Percentiles rank a stretch among this genome's conserved stretches.
phyloP scores from a whole-genome alignment of 441 rosid species.

The Sinapis alba region DNA sequence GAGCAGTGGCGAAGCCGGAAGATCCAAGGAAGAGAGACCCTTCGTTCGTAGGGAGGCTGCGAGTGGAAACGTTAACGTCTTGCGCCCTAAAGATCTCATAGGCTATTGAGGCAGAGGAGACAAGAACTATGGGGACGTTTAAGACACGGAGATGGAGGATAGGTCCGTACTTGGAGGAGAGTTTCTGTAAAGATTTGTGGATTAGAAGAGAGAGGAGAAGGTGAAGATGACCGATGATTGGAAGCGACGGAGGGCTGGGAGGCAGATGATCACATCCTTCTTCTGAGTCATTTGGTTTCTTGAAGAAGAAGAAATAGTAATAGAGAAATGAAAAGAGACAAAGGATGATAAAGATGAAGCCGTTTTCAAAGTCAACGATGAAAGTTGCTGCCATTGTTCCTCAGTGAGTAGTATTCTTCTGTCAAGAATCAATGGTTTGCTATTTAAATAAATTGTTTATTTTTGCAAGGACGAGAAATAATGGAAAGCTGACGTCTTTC shows the following conservation, averaged over 20 bases:
- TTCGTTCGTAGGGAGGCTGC: background rate
- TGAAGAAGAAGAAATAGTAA: constrained; percentile 7
- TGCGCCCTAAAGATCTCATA: constrained; percentile 4
- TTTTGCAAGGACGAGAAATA: background rate
- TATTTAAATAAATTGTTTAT: constrained; percentile 18
- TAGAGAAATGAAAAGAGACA: background rate
- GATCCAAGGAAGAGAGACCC: constrained; percentile 9
- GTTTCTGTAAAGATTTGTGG: constrained; percentile 9
- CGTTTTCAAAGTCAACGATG: background rate
- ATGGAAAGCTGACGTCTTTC: background rate
- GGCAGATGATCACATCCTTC: background rate
- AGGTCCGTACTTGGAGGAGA: background rate
- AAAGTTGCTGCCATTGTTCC: background rate
- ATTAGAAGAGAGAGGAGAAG: background rate
- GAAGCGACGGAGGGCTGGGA: background rate
- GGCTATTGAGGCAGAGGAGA: background rate
- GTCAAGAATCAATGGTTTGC: background rate
- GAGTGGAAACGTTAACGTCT: constrained; percentile 6
- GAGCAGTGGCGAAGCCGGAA: background rate
- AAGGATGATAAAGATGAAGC: background rate
- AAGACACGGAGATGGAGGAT: constrained; percentile 4
- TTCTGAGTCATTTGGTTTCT: constrained; percentile 1
- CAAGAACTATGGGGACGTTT: background rate
- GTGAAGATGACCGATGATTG: constrained; percentile 5
- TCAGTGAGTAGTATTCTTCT: background rate